Conservation (phyloP, 1,284 basidiomycete genomes). For the Boletus nobilissimus region DNA sequence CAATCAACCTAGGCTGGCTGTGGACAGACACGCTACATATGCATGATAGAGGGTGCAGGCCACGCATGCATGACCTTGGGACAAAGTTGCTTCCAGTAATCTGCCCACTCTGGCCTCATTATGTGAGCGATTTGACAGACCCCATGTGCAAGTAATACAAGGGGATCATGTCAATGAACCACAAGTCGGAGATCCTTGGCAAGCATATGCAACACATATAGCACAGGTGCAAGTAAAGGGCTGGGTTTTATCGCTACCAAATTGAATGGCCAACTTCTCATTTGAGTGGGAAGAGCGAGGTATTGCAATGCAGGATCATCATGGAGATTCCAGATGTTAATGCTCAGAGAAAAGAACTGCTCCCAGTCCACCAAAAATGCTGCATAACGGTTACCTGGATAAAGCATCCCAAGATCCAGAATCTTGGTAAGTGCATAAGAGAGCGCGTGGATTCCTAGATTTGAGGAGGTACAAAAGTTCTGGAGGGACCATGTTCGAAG, state of each 20-base stretch:
- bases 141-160: conserved; percentile 71
- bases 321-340: conserved; percentile 58
- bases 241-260: conserved; percentile 49
- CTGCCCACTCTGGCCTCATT: conserved; percentile 83
- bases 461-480: conserved; percentile 54
- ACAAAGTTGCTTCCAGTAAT: conserved; percentile 86
- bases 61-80: conserved; percentile 68
- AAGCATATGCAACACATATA: conserved; percentile 81
- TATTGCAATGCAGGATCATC: conserved; percentile 66
- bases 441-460: conserved; percentile 67
- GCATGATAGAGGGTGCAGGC: conserved; percentile 58
- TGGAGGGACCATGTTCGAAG: conserved; percentile 64
- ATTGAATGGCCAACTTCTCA: conserved; percentile 40
- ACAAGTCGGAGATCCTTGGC: conserved; percentile 75
- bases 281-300: conserved; percentile 54
- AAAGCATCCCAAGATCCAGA: conserved; percentile 55
- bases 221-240: conserved; percentile 58
- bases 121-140: conserved; percentile 74
- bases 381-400: conserved; percentile 18
- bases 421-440: conserved; percentile 59
- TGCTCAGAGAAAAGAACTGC: conserved; percentile 48
- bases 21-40: conserved; percentile 49
- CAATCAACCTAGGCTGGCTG: conserved; percentile 46
- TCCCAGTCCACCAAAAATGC: conserved; percentile 41
- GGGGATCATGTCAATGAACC: conserved; percentile 60